A percentile compares a stretch with the other conserved stretches of the same genome.
Conservation (phyloP, 140 eudicot species). For the Stevia rebaudiana region DNA sequence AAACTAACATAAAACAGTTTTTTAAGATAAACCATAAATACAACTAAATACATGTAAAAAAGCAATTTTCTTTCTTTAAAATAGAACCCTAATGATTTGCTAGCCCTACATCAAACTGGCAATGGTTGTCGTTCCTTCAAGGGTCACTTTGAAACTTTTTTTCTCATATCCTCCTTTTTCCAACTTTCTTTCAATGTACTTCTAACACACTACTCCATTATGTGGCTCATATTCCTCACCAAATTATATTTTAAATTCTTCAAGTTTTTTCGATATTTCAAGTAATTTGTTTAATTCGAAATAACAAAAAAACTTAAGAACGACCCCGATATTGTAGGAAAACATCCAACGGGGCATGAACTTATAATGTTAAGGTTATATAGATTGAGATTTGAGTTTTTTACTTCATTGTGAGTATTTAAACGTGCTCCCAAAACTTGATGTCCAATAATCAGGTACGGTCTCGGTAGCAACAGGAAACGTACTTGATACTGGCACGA, state of each 20-base stretch:
- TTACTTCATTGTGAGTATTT: constrained; percentile 33
- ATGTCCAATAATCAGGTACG: constrained; percentile 78
- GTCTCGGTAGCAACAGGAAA: constrained; percentile 73
- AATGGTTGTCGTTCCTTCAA: constrained; percentile 41
- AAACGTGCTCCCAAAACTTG: constrained; percentile 63
- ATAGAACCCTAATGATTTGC: constrained; percentile 40
- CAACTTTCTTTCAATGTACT: constrained; percentile 34
- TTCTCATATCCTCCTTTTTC: constrained; percentile 18
- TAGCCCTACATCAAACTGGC: constrained; percentile 47
- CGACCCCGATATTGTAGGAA: neutral
- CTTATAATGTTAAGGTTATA: constrained; percentile 11
- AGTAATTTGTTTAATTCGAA: constrained; percentile 14
- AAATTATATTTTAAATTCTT: constrained; percentile 1
- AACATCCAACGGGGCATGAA: constrained; percentile 8
- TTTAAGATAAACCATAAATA: constrained; percentile 11
- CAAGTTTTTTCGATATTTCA: constrained; percentile 36
- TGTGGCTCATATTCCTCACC: constrained; percentile 32
- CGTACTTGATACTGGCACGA: constrained; percentile 88
- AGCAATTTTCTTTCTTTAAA: constrained; percentile 10
- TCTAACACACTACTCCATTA: constrained; percentile 39
- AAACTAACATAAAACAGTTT: constrained; percentile 29
- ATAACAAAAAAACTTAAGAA: constrained; percentile 35
- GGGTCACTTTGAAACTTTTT: constrained; percentile 25
- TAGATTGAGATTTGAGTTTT: neutral
- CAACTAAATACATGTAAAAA: constrained; percentile 22